Conservation (phyloP, 495 filamentous ascomycete species). For the Rostrohypoxylon terebratum region DNA sequence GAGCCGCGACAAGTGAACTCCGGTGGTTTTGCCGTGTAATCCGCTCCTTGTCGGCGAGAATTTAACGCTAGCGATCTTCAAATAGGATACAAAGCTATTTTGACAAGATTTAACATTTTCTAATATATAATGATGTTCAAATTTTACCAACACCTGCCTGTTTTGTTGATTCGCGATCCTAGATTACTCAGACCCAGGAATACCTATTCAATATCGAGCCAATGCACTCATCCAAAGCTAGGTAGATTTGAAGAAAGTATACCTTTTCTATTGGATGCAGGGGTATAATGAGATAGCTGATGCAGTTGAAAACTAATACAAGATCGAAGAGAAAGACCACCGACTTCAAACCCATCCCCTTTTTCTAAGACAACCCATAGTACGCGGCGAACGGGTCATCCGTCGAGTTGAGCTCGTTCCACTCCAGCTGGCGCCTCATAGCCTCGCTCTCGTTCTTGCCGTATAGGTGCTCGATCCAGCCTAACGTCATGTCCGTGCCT, state of each 20-base stretch:
- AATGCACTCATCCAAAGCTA: too few relatives aligned
- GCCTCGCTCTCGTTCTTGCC: slow-evolving; percentile 38
- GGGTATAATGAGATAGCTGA: too few relatives aligned
- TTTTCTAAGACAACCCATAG: slow-evolving; percentile 30
- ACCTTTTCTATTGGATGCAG: too few relatives aligned
- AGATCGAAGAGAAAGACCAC: neutral
- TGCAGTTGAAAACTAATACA: neutral
- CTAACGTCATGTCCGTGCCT: slow-evolving; percentile 43
- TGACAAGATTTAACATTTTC: neutral
- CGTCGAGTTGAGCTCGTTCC: slow-evolving; percentile 34
- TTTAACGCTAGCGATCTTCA: neutral
- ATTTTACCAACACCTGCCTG: neutral
- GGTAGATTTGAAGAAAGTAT: too few relatives aligned
- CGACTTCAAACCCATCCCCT: neutral
- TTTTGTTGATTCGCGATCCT: neutral
- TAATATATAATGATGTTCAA: neutral
- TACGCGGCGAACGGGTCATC: slow-evolving; percentile 44
- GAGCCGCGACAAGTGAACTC: slow-evolving; percentile 82
- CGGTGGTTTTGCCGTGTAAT: slow-evolving; percentile 75
- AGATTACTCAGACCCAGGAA: neutral
- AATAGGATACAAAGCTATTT: neutral
- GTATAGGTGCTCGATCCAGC: slow-evolving; percentile 34
- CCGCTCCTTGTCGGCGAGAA: too few relatives aligned
- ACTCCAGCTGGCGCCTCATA: slow-evolving; percentile 32
- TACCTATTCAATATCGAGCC: too few relatives aligned